Conservation (phyloP, 78 protist genomes). For the Isochrysis galbana region DNA sequence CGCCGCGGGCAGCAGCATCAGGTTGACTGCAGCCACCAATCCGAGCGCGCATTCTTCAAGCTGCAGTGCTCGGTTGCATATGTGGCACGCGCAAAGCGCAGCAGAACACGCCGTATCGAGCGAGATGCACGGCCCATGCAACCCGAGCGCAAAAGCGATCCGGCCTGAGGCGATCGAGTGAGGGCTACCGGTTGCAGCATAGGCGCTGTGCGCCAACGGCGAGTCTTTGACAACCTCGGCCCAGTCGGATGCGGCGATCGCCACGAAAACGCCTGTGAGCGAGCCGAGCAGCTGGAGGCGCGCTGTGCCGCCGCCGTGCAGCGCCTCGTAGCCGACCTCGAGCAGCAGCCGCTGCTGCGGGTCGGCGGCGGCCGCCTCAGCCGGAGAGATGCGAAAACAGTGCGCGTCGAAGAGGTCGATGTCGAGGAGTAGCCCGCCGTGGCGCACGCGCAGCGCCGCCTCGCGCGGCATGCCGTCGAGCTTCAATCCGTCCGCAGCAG, state of each 20-base stretch:
- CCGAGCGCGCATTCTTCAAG: background rate
- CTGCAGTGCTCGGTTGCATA: conserved; percentile 51
- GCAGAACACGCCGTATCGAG: conserved; percentile 88
- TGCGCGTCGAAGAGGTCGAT: background rate
- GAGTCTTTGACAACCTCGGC: background rate
- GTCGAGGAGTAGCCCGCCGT: background rate
- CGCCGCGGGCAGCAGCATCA: background rate
- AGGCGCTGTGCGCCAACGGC: background rate
- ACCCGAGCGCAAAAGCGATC: conserved; percentile 68
- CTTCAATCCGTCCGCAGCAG: background rate
- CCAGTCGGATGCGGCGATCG: background rate
- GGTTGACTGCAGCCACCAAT: background rate
- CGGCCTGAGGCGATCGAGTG: conserved; percentile 49
- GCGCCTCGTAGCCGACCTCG: background rate
- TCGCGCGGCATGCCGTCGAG: background rate
- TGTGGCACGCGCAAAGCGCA: conserved; percentile 67
- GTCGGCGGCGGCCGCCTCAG: conserved; percentile 31
- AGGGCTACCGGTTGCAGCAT: background rate
- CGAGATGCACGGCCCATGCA: conserved; percentile 77
- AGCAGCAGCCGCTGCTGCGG: conserved; percentile 39
- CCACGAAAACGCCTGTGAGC: conserved; percentile 6
- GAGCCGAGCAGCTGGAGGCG: background rate
- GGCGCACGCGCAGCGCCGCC: background rate
- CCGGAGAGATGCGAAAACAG: background rate
- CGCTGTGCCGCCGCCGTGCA: background rate